These are phyloP conservation scores for Moelleriella libera DNA, from an alignment of 2,329 filamentous ascomycete genomes.

Conservation along the genomic window DNA sequence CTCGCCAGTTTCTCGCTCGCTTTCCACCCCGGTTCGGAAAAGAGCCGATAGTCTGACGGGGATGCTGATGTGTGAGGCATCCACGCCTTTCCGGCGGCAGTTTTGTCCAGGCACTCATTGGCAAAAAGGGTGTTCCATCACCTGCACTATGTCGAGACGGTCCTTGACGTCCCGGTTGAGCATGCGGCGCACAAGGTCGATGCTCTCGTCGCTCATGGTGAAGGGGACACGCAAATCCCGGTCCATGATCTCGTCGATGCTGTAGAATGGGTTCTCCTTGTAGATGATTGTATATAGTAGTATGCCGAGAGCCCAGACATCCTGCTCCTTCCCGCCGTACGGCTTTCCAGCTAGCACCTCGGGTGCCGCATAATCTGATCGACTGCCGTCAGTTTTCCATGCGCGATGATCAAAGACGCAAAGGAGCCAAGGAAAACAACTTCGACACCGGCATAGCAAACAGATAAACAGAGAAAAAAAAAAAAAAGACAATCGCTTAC, in stretches of 20 bases:
- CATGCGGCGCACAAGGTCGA: slow-evolving; percentile 84
- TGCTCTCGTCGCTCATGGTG: slow-evolving; percentile 78
- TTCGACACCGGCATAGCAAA: too few relatives aligned
- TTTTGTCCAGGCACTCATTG: background rate
- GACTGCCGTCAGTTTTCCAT: slow-evolving; percentile 1
- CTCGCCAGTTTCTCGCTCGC: too few relatives aligned
- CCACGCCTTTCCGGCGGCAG: too few relatives aligned
- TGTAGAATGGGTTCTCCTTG: slow-evolving; percentile 99
- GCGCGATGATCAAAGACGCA: background rate
- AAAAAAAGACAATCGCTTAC: slow-evolving; percentile 34
- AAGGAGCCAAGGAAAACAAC: background rate
- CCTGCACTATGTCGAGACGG: slow-evolving; percentile 74
- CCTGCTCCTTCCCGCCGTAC: slow-evolving; percentile 92
- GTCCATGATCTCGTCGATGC: slow-evolving; percentile 98
- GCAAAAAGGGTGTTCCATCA: slow-evolving; percentile 81
- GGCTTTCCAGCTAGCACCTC: slow-evolving; percentile 87
- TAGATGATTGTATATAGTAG: slow-evolving; percentile 97
- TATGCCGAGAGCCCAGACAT: slow-evolving; percentile 95
- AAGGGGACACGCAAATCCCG: slow-evolving; percentile 86
- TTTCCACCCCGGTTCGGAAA: too few relatives aligned
- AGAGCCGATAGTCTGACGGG: too few relatives aligned
- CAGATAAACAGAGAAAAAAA: background rate
- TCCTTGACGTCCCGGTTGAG: slow-evolving; percentile 76
- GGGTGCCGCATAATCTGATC: slow-evolving; percentile 87
- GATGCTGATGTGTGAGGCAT: too few relatives aligned